Percentiles rank a stretch among this genome's conserved stretches.
These are phyloP conservation scores for Ustilago hordei DNA, from an alignment of 1,284 basidiomycete genomes.

Conservation along the genomic window DNA sequence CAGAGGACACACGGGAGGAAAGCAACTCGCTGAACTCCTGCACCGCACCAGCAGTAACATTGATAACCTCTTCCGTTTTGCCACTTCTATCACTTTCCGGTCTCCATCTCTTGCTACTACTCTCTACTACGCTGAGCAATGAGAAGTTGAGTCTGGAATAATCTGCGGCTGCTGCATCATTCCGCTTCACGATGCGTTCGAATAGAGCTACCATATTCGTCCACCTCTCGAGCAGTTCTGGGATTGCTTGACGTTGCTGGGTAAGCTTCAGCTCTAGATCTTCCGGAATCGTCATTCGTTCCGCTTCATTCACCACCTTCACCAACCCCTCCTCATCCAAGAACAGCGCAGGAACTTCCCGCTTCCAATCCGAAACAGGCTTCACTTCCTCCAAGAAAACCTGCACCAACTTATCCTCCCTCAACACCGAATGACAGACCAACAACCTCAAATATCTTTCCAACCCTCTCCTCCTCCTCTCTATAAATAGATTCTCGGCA, in stretches of 20 bases:
- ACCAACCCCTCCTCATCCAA: conserved; percentile 46
- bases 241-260: conserved; percentile 45
- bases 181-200: conserved; percentile 49
- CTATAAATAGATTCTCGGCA: conserved; percentile 50
- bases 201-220: conserved; percentile 47
- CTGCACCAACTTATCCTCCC: conserved; percentile 46
- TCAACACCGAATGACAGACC: conserved; percentile 43
- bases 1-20: conserved; percentile 33
- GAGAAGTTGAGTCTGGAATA: conserved; percentile 51
- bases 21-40: conserved; percentile 44
- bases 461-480: conserved; percentile 42
- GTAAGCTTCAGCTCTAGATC: conserved; percentile 47
- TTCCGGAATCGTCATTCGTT: conserved; percentile 49
- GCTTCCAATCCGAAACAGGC: conserved; percentile 41
- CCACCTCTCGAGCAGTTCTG: conserved; percentile 48
- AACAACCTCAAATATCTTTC: conserved; percentile 50
- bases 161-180: conserved; percentile 52
- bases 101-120: conserved; percentile 40
- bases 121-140: conserved; percentile 43
- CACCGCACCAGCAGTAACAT: conserved; percentile 26
- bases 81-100: conserved; percentile 40
- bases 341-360: conserved; percentile 44
- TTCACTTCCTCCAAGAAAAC: conserved; percentile 48
- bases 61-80: conserved; percentile 37
- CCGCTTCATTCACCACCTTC: conserved; percentile 45